Evolutionary conservation across 441 rosid genomes (phyloP), one percentile per base, ranked within the genome.

Genomic region (Gossypium laxum): DNA sequence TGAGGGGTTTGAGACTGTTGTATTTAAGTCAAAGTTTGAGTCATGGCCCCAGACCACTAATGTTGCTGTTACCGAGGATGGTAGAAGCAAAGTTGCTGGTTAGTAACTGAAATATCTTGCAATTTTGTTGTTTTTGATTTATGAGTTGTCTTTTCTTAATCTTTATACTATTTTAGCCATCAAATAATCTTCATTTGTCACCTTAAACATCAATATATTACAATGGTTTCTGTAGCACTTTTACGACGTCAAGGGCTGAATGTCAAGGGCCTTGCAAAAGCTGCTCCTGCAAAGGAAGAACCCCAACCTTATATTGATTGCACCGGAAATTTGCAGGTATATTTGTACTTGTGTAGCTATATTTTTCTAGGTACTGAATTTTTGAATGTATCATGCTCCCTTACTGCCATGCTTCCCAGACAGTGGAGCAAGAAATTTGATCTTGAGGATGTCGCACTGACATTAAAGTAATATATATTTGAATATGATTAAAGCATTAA

Each of bases 21-120:
- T 84, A 82, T 90, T 94, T 80, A 82, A 89, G 64, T 91, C 91
- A 0, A 91, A 87, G 83, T 94, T 94, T 82, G 91, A 88, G 69
- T 83, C 91, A 48, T 94, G 98, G 97, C 94, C 97, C 1, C 79
- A 81, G 77, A 74, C 83, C 57, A 74, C 81, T 73, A 78, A 79
- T 48, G 86, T 78, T 67, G 79, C 91, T 18, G 92, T 88, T 54
- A 80, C 97, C 26, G 93, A 89, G 78, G 93, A 90, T 77, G 97
- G 98, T 75, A 83, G 97, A 82, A 93, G 97, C 83, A 91, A 91
- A 86, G 97, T 94, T 72, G 98, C 98, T 78, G 97, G 98, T 93
- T 45, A 67, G 81, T 80, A 63, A 65, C 66, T 59, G 43, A 70
- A 55, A 59, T 67, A 8, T 75, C 70, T 67, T 32, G 10, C 65